phyloP scores from a whole-genome alignment of 176 grass and related monocot species.

The Oryza glaberrima region DNA sequence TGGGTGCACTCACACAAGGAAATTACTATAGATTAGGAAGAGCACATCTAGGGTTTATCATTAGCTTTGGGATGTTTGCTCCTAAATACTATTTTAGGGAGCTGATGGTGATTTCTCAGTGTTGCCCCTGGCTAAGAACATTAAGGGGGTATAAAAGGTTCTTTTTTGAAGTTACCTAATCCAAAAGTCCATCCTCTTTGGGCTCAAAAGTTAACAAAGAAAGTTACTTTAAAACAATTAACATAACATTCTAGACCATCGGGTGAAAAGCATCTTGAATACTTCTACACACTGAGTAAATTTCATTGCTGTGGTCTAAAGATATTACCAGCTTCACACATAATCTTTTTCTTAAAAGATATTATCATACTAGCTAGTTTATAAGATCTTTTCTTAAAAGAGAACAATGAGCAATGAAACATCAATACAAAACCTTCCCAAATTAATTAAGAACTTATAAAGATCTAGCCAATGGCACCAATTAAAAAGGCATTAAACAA shows the following conservation, averaged over 20 bases:
- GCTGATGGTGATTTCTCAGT: not conserved
- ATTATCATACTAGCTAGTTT: too few relatives aligned
- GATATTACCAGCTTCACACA: not conserved
- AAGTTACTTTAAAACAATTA: not conserved
- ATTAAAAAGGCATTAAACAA: not conserved
- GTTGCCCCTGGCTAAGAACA: not conserved
- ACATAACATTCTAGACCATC: not conserved
- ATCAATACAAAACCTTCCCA: not conserved
- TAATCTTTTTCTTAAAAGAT: not conserved
- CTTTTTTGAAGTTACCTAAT: not conserved
- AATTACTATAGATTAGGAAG: not conserved
- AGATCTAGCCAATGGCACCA: not conserved
- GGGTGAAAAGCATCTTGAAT: not conserved
- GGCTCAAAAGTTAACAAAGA: not conserved
- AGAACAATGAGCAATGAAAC: not conserved
- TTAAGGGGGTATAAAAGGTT: not conserved
- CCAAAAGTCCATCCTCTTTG: slow-evolving; percentile 18
- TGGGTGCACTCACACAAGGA: not conserved
- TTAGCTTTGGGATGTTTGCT: slow-evolving; percentile 15
- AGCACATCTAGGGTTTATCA: slow-evolving; percentile 36
- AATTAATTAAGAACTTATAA: not conserved
- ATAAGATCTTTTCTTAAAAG: not conserved
- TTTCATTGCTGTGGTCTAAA: not conserved
- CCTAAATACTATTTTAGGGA: not conserved
- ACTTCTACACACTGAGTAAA: not conserved